Conservation (phyloP, 192 early-diverging fungal species). For the Umbelopsis sp. region DNA sequence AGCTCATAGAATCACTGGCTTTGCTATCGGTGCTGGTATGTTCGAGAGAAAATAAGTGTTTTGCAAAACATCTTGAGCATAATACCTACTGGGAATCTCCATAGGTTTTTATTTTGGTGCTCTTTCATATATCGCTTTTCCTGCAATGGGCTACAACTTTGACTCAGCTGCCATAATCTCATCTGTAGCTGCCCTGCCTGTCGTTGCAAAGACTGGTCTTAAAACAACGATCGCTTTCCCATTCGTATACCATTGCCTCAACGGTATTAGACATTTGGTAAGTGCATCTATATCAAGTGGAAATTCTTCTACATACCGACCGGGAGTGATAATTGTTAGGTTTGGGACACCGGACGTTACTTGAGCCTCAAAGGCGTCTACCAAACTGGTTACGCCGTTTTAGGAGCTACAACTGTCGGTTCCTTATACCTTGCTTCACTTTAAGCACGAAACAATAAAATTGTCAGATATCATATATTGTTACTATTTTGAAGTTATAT, state of each 20-base stretch:
- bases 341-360: slow-evolving; percentile 79
- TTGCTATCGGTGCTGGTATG: slow-evolving; percentile 68
- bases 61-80: not conserved
- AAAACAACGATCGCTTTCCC: slow-evolving; percentile 76
- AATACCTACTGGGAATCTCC: slow-evolving; percentile 4
- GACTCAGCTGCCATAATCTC: slow-evolving; percentile 68
- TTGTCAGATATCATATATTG: not conserved
- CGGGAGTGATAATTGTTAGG: slow-evolving; percentile 37
- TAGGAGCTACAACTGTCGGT: slow-evolving; percentile 47
- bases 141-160: slow-evolving; percentile 62
- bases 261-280: slow-evolving; percentile 89
- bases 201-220: slow-evolving; percentile 61
- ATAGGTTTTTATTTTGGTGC: slow-evolving; percentile 68
- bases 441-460: slow-evolving; percentile 23
- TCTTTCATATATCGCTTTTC: slow-evolving; percentile 67
- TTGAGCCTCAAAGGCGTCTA: slow-evolving; percentile 83
- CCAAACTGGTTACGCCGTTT: slow-evolving; percentile 75
- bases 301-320: too few species aligned
- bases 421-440: slow-evolving; percentile 37
- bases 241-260: slow-evolving; percentile 84
- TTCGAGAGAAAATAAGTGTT: slow-evolving; percentile 20
- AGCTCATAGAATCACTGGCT: slow-evolving; percentile 78
- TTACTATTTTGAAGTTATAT: not conserved
- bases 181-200: slow-evolving; percentile 68
- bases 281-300: slow-evolving; percentile 21